Evolutionary conservation across 2,329 filamentous ascomycete genomes (phyloP).

Genomic region (Ceratocystis alfenasii): DNA sequence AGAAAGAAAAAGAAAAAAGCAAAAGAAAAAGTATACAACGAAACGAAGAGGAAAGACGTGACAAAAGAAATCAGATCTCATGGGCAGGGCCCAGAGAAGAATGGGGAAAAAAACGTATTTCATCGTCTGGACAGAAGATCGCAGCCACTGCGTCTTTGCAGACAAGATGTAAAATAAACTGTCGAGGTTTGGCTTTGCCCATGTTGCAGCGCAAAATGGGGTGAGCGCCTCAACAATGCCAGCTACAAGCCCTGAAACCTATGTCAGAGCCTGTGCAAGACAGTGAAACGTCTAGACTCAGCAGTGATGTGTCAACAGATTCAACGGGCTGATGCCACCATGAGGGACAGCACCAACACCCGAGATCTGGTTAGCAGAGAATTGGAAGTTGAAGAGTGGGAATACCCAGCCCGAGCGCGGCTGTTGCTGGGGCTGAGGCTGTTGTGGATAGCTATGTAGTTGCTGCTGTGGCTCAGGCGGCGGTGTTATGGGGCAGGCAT

Average conservation of each 20-base stretch:
- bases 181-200: not conserved
- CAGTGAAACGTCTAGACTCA: not conserved
- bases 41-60: slow-evolving; percentile 16
- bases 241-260: no score
- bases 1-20: slow-evolving; percentile 4
- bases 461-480: slow-evolving; percentile 9
- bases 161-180: not conserved
- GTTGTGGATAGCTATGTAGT: not conserved
- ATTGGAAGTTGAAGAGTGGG: not conserved
- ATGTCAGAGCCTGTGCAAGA: no score
- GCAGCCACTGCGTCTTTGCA: not conserved
- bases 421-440: not conserved
- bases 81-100: not conserved
- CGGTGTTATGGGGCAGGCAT: not conserved
- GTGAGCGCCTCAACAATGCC: no score
- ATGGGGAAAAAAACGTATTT: not conserved
- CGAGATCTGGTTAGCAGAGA: not conserved
- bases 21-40: slow-evolving; percentile 10
- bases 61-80: not conserved
- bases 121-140: not conserved
- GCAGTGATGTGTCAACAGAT: slow-evolving; percentile 20
- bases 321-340: slow-evolving; percentile 1
- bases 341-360: not conserved
- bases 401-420: slow-evolving; percentile 7
- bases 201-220: no score